Conservation (phyloP, 371 early-diverging fungal species). For the Mucor saturninus region DNA sequence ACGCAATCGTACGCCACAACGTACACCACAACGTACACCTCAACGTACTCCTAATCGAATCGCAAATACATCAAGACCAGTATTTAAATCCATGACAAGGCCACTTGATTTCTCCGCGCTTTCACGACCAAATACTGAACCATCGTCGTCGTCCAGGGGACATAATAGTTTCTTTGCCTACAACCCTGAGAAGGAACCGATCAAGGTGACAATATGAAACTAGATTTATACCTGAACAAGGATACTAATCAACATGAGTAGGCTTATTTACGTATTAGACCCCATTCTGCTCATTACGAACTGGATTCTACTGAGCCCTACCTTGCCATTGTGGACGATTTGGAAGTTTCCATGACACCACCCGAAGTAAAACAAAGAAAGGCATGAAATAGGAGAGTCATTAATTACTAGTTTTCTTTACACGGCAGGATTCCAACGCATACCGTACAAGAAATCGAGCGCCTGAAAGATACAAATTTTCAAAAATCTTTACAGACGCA, state of each 20-base stretch:
- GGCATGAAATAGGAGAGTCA: no score
- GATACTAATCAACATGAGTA: conserved; percentile 1
- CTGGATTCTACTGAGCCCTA: conserved; percentile 32
- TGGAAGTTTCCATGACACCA: conserved; percentile 53
- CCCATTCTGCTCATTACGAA: conserved; percentile 25
- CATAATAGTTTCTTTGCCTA: conserved; percentile 18
- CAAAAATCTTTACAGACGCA: conserved; percentile 61
- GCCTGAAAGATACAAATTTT: conserved; percentile 66
- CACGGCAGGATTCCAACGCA: conserved; percentile 37
- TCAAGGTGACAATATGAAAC: conserved; percentile 16
- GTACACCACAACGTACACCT: conserved; percentile 5
- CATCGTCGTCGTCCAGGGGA: not conserved
- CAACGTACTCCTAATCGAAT: conserved; percentile 15
- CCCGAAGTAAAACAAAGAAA: conserved; percentile 36
- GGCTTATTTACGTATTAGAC: conserved; percentile 56
- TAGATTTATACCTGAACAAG: no score
- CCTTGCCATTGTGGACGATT: conserved; percentile 54
- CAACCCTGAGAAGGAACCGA: conserved; percentile 34
- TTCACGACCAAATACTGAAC: not conserved
- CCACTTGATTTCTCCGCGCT: conserved; percentile 13
- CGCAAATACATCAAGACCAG: not conserved
- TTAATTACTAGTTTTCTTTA: not conserved
- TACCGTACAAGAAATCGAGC: conserved; percentile 50
- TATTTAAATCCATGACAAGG: conserved; percentile 1
- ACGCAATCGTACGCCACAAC: not conserved